Base-by-base conservation (phyloP, 2,329 filamentous ascomycete species). In the Talaromyces sp. region DNA sequence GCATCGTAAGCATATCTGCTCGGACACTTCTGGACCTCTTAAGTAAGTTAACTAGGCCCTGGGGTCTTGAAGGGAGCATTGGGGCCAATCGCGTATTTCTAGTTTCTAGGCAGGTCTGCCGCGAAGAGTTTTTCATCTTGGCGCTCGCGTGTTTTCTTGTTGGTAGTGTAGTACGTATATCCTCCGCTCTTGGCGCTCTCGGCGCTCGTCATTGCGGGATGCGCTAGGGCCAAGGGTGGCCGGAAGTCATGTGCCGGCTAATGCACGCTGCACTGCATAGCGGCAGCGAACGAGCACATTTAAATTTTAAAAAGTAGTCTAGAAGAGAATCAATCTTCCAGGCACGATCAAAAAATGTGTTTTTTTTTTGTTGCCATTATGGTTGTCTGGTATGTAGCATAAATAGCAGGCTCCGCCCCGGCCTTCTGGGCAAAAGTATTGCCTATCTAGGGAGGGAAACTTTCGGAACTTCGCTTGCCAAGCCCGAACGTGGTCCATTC, bases 111-210 rank as follows among this genome's bases (percentile, higher is more conserved):
- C 43, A 24, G 19, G 9, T 1, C 19, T 46, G 43, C 43, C 11
- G 35, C 43, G 43, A 46, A 46, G 43, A 46, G 43, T 21, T 46
- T 46, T 46, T 19, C 21, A 10, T 46, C 49, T 52, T 52, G 49
- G 49, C 49, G 24, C 49, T 26, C 24, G 49, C 49, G 24, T 52
- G 24, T 27, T 29, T 17, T 27, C 11, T 29, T 52, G 14, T 13
- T 54, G 53, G 24, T 58, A 14, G 19, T 58, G 26, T 19, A 86
- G 81, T 80, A 21, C 64, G 32, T 10, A 83, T 83, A 78, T 86
- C 19, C 11, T 52, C 49, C 49, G 49, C 49, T 52, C 49, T 52
- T 52, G 49, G 49, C 49, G 49, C 49, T 52, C 49, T 52, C 31
- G 49, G 49, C 49, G 49, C 49, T 52, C 49, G 49, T 52, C 49